These are phyloP conservation scores for Bisporella sp. DNA, from an alignment of 2,329 filamentous ascomycete genomes.

Conservation along the genomic window DNA sequence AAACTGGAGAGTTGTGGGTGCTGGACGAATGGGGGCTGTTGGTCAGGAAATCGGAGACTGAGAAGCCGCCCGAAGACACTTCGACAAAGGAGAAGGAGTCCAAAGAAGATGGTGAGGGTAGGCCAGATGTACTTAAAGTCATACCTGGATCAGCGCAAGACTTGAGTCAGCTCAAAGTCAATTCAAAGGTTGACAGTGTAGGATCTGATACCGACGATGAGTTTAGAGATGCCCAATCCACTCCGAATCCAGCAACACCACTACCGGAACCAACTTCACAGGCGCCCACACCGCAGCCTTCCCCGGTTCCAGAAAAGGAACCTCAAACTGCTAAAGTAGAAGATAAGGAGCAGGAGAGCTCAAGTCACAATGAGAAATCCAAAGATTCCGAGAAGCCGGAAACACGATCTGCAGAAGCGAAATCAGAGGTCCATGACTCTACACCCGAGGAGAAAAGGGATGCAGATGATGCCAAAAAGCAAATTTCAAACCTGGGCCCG, in stretches of 20 bases:
- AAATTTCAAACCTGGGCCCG: background rate
- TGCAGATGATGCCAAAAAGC: background rate
- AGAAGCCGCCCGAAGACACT: slow-evolving; percentile 10
- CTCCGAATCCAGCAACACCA: slow-evolving; percentile 18
- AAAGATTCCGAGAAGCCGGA: slow-evolving; percentile 4
- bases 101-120: background rate
- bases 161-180: slow-evolving; percentile 1
- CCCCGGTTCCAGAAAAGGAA: background rate
- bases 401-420: slow-evolving; percentile 3
- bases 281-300: background rate
- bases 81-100: background rate
- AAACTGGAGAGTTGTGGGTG: slow-evolving; percentile 30
- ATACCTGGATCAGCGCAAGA: slow-evolving; percentile 1
- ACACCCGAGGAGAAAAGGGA: slow-evolving; percentile 3
- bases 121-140: background rate
- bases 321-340: background rate
- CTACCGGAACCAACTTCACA: slow-evolving; percentile 9
- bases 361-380: background rate
- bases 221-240: slow-evolving; percentile 32
- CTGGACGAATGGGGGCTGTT: slow-evolving; percentile 68
- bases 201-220: slow-evolving; percentile 33
- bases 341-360: background rate
- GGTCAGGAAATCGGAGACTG: slow-evolving; percentile 37
- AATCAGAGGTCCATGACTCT: background rate
- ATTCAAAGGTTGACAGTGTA: slow-evolving; percentile 10